A percentile compares a stretch with the other conserved stretches of the same genome.
phyloP scores from a whole-genome alignment of 768 basidiomycete genomes.

The Lentinula sp. region DNA sequence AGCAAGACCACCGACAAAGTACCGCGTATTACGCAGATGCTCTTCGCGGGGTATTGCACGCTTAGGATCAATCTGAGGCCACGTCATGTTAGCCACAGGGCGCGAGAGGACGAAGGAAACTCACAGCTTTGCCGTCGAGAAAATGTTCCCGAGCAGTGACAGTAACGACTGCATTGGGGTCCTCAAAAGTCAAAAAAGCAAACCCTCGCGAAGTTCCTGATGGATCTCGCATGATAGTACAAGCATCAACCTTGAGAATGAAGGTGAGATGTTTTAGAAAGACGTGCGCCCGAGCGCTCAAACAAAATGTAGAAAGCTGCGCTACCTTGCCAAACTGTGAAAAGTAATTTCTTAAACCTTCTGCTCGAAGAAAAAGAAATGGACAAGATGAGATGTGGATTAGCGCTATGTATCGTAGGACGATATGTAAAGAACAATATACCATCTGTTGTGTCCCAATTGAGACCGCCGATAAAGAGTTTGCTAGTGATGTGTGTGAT shows the following conservation, averaged over 20 bases:
- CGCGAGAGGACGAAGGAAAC: conserved; percentile 5
- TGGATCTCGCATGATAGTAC: conserved; percentile 82
- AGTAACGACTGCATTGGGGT: conserved; percentile 52
- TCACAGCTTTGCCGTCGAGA: conserved; percentile 75
- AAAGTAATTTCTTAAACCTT: conserved; percentile 67
- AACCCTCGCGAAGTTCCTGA: conserved; percentile 74
- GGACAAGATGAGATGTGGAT: conserved; percentile 21
- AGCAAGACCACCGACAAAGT: conserved; percentile 77
- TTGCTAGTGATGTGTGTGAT: conserved; percentile 48
- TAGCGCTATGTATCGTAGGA: conserved; percentile 24
- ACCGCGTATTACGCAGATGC: conserved; percentile 67
- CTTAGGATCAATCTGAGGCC: conserved; percentile 75
- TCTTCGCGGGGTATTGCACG: conserved; percentile 83
- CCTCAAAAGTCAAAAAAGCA: conserved; percentile 79
- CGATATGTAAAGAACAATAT: conserved; percentile 28
- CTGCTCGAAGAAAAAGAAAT: conserved; percentile 28
- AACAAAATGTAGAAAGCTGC: conserved; percentile 3
- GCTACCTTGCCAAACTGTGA: conserved; percentile 70
- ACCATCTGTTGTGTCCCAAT: conserved; percentile 93
- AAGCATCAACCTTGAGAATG: conserved; percentile 58
- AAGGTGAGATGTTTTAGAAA: conserved; percentile 5
- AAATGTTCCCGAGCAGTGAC: conserved; percentile 65
- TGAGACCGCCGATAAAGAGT: conserved; percentile 88
- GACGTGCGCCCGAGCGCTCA: conserved; percentile 7
- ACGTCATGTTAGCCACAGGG: neutral